Evolutionary conservation across 768 basidiomycete genomes (phyloP).

Genomic region (Pisolithus orientalis): DNA sequence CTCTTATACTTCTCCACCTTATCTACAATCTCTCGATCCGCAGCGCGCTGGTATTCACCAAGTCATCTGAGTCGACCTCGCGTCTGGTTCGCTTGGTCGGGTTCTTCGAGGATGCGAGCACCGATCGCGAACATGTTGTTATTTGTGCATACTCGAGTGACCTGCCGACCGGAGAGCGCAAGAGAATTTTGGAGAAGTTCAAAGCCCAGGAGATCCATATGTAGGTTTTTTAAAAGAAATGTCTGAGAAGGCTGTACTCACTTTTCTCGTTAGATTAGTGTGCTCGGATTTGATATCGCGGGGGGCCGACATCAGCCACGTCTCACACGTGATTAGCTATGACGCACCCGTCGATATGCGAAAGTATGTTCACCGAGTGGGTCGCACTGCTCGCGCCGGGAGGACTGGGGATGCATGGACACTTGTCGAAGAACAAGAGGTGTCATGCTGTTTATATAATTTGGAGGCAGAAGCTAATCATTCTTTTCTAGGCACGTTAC

Average conservation of each 20-base stretch:
- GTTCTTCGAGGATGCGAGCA: constrained; percentile 61
- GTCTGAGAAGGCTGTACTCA: constrained; percentile 1
- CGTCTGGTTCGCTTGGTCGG: constrained; percentile 81
- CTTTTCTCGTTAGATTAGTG: constrained; percentile 56
- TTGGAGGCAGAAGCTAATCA: neutral
- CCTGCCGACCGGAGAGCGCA: constrained; percentile 65
- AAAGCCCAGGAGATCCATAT: constrained; percentile 75
- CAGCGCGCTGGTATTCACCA: constrained; percentile 92
- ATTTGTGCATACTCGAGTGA: constrained; percentile 85
- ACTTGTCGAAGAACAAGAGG: constrained; percentile 92
- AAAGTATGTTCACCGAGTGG: constrained; percentile 97
- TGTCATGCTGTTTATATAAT: constrained; percentile 17
- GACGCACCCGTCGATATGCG: constrained; percentile 94
- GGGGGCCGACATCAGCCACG: constrained; percentile 90
- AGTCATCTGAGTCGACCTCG: constrained; percentile 84
- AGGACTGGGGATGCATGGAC: constrained; percentile 69
- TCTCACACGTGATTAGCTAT: constrained; percentile 91
- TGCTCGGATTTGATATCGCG: constrained; percentile 95
- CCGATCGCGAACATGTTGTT: constrained; percentile 27
- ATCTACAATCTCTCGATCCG: constrained; percentile 53
- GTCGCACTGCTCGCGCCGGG: constrained; percentile 92
- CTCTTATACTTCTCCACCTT: constrained; percentile 84
- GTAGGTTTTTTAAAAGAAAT: constrained; percentile 41
- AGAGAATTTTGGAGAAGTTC: constrained; percentile 71
- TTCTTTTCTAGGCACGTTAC: constrained; percentile 58